A percentile compares a stretch with the other conserved stretches of the same genome.
These are phyloP conservation scores for Trametes gibbosa DNA, from an alignment of 768 basidiomycete genomes.

Conservation along the genomic window DNA sequence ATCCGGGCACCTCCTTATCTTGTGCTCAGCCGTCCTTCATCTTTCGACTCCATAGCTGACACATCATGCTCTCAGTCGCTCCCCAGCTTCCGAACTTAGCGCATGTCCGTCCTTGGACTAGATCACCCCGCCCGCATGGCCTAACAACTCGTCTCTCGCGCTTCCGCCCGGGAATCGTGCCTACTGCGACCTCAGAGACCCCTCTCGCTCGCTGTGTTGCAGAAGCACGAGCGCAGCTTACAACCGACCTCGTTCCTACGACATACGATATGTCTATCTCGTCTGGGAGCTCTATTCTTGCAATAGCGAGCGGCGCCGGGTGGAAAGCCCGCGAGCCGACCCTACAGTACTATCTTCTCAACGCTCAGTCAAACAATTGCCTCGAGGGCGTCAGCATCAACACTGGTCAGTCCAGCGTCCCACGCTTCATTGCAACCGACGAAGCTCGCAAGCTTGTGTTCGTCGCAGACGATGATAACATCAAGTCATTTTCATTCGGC, in stretches of 20 bases:
- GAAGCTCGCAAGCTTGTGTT: slow-evolving; percentile 37
- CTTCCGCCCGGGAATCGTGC: slow-evolving; percentile 29
- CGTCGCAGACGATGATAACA: slow-evolving; percentile 32
- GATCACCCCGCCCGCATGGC: slow-evolving; percentile 27
- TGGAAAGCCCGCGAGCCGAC: slow-evolving; percentile 35
- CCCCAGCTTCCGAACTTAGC: slow-evolving; percentile 12
- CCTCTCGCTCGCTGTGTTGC: slow-evolving; percentile 31
- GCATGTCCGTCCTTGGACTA: slow-evolving; percentile 24
- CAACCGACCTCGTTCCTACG: slow-evolving; percentile 15
- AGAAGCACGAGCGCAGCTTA: slow-evolving; percentile 37
- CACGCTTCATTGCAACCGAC: slow-evolving; percentile 28
- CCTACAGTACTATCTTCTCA: slow-evolving; percentile 28
- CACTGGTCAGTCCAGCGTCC: slow-evolving; percentile 26
- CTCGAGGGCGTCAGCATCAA: slow-evolving; percentile 15
- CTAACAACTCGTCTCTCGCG: slow-evolving; percentile 34
- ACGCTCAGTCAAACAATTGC: slow-evolving; percentile 19
- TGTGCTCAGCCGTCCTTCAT: background rate
- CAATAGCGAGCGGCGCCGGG: slow-evolving; percentile 27
- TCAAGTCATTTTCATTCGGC: slow-evolving; percentile 40
- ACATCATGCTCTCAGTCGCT: background rate
- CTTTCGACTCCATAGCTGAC: background rate
- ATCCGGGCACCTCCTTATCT: background rate
- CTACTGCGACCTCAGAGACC: slow-evolving; percentile 17
- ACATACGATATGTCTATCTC: slow-evolving; percentile 22
- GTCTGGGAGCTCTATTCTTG: slow-evolving; percentile 26